These are phyloP conservation scores for Leccinum disarticulatum DNA, from an alignment of 768 basidiomycete species.

Conservation along the genomic window DNA sequence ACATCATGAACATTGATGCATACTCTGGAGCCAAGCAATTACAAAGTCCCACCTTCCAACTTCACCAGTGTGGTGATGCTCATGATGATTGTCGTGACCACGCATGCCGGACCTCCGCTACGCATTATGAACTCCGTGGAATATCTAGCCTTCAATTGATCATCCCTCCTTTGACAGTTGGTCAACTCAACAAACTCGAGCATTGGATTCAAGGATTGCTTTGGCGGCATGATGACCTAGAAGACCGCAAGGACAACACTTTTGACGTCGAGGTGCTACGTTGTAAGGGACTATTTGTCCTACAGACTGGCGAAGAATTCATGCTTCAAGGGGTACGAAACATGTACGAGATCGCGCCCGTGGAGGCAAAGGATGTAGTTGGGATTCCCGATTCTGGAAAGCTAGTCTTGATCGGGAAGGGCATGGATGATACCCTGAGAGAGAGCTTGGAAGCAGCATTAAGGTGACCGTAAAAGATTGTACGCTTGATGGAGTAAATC, in stretches of 20 bases:
- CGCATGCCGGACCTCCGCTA: constrained; percentile 34
- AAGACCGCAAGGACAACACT: constrained; percentile 8
- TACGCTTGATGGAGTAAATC: neutral
- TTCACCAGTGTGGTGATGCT: constrained; percentile 35
- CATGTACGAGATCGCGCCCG: constrained; percentile 75
- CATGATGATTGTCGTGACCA: constrained; percentile 32
- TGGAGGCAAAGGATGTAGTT: constrained; percentile 38
- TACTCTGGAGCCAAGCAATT: constrained; percentile 55
- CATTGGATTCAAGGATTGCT: constrained; percentile 78
- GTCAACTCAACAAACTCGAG: constrained; percentile 58
- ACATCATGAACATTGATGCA: constrained; percentile 79
- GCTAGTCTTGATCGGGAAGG: constrained; percentile 85
- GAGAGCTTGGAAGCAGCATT: constrained; percentile 45
- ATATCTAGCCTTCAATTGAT: constrained; percentile 78
- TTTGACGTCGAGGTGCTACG: constrained; percentile 64
- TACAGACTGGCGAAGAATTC: constrained; percentile 53
- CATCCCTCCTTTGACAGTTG: constrained; percentile 55
- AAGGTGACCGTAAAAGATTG: neutral
- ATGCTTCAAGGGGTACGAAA: constrained; percentile 91
- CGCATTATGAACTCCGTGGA: constrained; percentile 73
- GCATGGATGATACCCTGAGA: constrained; percentile 57
- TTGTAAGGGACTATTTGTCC: constrained; percentile 80
- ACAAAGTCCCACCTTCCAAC: constrained; percentile 18
- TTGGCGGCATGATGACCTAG: constrained; percentile 69
- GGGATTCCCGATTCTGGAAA: constrained; percentile 69